A percentile compares a stretch with the other conserved stretches of the same genome.
These are phyloP conservation scores for Lactifluus hygrophoroides DNA, from an alignment of 768 basidiomycete species.

Conservation along the genomic window DNA sequence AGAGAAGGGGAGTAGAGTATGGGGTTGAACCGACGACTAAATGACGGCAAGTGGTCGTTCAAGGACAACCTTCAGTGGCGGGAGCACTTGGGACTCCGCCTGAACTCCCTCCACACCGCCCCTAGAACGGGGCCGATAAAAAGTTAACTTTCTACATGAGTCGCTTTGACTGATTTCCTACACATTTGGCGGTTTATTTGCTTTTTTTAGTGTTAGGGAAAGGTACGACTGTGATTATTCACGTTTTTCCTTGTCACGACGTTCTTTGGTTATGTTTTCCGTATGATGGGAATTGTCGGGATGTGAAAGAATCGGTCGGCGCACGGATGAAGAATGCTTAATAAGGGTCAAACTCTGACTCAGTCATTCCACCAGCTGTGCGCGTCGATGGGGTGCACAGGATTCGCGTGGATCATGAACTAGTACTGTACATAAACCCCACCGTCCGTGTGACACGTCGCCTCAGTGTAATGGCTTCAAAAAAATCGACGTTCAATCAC, in stretches of 20 bases:
- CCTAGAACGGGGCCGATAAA: background rate
- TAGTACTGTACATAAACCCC: too few species aligned
- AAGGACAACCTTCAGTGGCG: slow-evolving; percentile 12
- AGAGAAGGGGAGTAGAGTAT: background rate
- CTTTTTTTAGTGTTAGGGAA: background rate
- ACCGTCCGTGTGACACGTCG: too few species aligned
- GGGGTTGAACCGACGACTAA: slow-evolving; percentile 1
- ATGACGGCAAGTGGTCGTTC: slow-evolving; percentile 18
- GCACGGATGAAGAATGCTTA: background rate
- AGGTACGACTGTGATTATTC: background rate
- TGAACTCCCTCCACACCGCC: slow-evolving; percentile 5
- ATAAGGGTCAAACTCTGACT: too few species aligned
- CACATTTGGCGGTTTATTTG: background rate
- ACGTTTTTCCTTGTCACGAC: background rate
- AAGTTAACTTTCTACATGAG: background rate
- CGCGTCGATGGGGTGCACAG: too few species aligned
- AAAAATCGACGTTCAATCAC: too few species aligned
- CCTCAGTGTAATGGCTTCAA: too few species aligned
- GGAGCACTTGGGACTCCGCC: slow-evolving; percentile 17
- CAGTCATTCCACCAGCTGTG: too few species aligned
- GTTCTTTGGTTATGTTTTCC: background rate
- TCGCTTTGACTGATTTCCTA: background rate
- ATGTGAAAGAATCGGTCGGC: background rate
- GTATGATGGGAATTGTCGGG: background rate
- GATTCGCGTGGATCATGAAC: too few species aligned